phyloP scores from a whole-genome alignment of 2,329 filamentous ascomycete species.

The Ophiostoma montium region DNA sequence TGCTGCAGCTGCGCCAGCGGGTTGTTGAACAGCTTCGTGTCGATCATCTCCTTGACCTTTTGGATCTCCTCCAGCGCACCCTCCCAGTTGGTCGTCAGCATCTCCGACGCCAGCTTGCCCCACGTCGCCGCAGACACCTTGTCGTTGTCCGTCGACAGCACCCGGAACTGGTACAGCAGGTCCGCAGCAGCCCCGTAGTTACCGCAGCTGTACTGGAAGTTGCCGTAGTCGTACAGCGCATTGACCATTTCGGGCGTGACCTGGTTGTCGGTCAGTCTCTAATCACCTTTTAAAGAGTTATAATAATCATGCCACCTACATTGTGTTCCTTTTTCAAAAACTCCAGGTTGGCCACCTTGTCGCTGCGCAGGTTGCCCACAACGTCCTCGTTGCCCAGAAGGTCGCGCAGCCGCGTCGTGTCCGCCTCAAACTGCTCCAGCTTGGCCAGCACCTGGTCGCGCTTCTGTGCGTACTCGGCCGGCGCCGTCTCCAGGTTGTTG shows the following conservation, averaged over 20 bases:
- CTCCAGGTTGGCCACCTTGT: conserved; percentile 98
- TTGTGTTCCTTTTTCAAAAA: conserved; percentile 94
- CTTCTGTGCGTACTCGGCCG: conserved; percentile 78
- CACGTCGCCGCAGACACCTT: conserved; percentile 91
- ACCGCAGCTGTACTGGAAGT: conserved; percentile 96
- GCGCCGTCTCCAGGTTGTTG: conserved; percentile 61
- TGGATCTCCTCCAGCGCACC: conserved; percentile 78
- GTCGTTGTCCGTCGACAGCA: conserved; percentile 96
- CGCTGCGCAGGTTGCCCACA: conserved; percentile 76
- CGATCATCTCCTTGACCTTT: conserved; percentile 84
- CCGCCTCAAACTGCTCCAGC: conserved; percentile 71
- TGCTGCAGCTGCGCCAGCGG: conserved; percentile 89
- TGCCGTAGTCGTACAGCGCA: conserved; percentile 86
- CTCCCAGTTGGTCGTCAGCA: conserved; percentile 92
- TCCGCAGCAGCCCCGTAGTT: conserved; percentile 85
- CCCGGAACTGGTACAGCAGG: conserved; percentile 92
- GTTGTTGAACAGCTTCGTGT: conserved; percentile 92
- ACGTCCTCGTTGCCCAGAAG: conserved; percentile 81
- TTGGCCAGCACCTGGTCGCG: conserved; percentile 74
- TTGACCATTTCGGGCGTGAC: conserved; percentile 93
- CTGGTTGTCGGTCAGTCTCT: conserved; percentile 22
- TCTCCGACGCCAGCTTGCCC: conserved; percentile 95
- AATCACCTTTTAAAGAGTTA: too few relatives aligned
- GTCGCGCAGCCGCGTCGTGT: conserved; percentile 77
- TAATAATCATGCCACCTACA: too few relatives aligned